Base-by-base conservation (phyloP, 148 eudicot species). In the Rhododendron vialii region DNA sequence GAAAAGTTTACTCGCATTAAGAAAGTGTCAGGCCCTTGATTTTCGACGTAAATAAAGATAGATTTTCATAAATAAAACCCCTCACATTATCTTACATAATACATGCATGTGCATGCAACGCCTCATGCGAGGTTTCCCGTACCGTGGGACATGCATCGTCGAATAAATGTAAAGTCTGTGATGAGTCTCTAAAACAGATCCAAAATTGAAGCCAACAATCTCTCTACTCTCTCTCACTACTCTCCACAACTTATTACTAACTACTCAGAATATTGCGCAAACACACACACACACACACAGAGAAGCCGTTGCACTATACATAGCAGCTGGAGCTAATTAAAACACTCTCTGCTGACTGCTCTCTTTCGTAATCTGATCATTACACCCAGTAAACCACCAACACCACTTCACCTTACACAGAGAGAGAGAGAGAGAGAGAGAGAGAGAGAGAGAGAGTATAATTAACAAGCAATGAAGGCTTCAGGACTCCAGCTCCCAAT, bases 151-250 rank as follows among this genome's bases (percentile, higher is more conserved):
- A 73, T 73, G 41, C 41, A 28, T 75, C 10, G 48, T 75, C 48
- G 4, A 75, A 75, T 36, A 2, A 75, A 75, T 75, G 45, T 65
- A 65, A 65, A 65, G 22, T 75, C 14, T 28, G 4, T 33, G 30
- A n/a, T 12, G 12, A n/a, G 14, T 67, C 30, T 12, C 74, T 75
- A 0, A 35, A 35, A 53, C 63, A 85, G 87, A 85, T 86, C 79
- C 88, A 35, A 82, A 81, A 35, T 81, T 7, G n/a, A 76, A 71
- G 88, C 81, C 88, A 86, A 67, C 26, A 18, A 73, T 67, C 18
- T 82, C 88, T 86, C 78, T 11, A 24, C 30, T 18, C 38, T 14
- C 57, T 53, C 57, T 3, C 57, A 20, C 18, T 35, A 47, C 28
- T 30, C 28, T 20, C 53, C 69, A 57, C 41, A 41, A n/a, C 47